Percentiles rank a stretch among this genome's conserved stretches.
These are phyloP conservation scores for Tuber calosporum DNA, from an alignment of 495 filamentous ascomycete genomes.

Conservation along the genomic window DNA sequence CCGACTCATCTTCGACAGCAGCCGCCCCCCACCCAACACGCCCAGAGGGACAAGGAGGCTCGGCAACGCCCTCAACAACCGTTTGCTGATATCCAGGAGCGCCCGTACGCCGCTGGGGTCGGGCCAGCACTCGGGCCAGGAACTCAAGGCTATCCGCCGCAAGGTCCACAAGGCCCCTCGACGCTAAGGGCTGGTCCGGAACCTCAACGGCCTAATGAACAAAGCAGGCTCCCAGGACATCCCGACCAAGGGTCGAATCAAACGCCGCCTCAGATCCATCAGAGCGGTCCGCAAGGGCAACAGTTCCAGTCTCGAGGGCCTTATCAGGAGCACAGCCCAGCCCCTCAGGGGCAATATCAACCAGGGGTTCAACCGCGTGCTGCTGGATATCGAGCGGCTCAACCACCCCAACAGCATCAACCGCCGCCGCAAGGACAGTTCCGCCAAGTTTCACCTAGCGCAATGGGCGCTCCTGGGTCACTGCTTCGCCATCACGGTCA, in stretches of 20 bases:
- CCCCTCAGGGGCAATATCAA: constrained; percentile 25
- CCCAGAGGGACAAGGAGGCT: background rate
- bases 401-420: constrained; percentile 8
- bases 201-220: constrained; percentile 5
- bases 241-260: constrained; percentile 5
- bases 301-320: constrained; percentile 13
- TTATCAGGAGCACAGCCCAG: background rate
- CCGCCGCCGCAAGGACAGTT: constrained; percentile 21
- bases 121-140: background rate
- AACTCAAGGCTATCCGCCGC: constrained; percentile 1
- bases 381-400: background rate
- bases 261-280: background rate
- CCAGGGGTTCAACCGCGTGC: constrained; percentile 6
- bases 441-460: constrained; percentile 5
- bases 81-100: background rate
- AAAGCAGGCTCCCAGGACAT: background rate
- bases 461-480: background rate
- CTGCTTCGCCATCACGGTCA: constrained; percentile 9
- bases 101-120: background rate
- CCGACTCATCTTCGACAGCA: constrained; percentile 27
- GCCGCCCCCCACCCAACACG: constrained; percentile 16
- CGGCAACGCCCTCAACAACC: background rate
- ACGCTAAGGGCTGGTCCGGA: constrained; percentile 5
- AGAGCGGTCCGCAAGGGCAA: background rate
- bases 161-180: constrained; percentile 5